Conservation (phyloP, 805 yeast species). For the Metschnikowia koreensis region DNA sequence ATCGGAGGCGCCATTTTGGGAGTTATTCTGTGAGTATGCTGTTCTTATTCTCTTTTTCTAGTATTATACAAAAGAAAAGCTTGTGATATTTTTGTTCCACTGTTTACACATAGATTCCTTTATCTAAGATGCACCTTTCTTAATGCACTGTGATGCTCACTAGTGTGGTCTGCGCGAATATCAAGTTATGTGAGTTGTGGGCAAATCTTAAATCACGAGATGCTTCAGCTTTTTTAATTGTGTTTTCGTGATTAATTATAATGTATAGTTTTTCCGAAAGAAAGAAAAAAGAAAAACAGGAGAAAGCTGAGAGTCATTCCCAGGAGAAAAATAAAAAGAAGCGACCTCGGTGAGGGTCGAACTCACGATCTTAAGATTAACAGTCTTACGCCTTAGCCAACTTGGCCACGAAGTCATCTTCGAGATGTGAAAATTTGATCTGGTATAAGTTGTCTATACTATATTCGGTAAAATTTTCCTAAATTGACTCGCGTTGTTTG, state of each 20-base stretch:
- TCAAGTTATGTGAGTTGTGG: background rate
- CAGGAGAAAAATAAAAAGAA: constrained; percentile 1
- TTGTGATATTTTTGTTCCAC: background rate
- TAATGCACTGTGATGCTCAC: background rate
- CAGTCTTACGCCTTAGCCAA: constrained; percentile 31
- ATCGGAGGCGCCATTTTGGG: constrained; percentile 47
- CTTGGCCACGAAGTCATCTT: constrained; percentile 27
- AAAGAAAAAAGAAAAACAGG: background rate
- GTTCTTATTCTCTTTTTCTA: background rate
- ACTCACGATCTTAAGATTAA: constrained; percentile 33
- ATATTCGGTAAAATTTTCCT: too few species aligned
- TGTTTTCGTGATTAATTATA: too few species aligned
- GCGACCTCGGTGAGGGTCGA: constrained; percentile 35
- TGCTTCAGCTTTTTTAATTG: too few species aligned
- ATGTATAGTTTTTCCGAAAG: too few species aligned
- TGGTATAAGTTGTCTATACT: too few species aligned
- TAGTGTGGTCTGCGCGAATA: background rate
- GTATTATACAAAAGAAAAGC: background rate
- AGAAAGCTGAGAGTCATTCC: background rate
- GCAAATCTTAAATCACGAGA: background rate
- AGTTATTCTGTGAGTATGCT: background rate
- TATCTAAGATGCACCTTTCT: too few species aligned
- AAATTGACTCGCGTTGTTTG: too few species aligned
- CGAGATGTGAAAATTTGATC: background rate
- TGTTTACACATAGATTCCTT: background rate